Evolutionary conservation across 2,329 filamentous ascomycete genomes (phyloP).

Genomic region (Cladobotryum protrusum): DNA sequence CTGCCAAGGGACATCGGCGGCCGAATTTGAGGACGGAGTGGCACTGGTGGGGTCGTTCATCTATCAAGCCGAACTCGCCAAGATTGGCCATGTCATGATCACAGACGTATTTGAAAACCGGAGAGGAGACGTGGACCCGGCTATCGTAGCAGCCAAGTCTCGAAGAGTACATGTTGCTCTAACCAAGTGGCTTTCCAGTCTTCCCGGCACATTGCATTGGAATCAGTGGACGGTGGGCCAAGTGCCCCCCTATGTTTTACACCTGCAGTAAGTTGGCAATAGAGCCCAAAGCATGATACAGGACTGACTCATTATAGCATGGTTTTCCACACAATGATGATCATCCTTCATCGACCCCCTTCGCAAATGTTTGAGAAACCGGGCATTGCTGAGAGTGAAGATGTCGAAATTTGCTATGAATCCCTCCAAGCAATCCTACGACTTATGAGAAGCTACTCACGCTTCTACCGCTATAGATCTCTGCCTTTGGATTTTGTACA

Average conservation of each 20-base stretch:
- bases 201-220: constrained; percentile 44
- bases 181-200: constrained; percentile 39
- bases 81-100: constrained; percentile 45
- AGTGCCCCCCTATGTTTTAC: constrained; percentile 40
- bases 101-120: constrained; percentile 46
- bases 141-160: constrained; percentile 35
- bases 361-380: constrained; percentile 36
- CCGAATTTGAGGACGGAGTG: constrained; percentile 41
- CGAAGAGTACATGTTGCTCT: constrained; percentile 41
- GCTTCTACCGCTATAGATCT: constrained; percentile 37
- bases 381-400: constrained; percentile 34
- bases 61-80: constrained; percentile 41
- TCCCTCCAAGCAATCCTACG: constrained; percentile 40
- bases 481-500: constrained; percentile 44
- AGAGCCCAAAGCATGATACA: too few relatives aligned
- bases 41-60: constrained; percentile 39
- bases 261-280: constrained; percentile 34
- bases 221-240: constrained; percentile 44
- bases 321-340: constrained; percentile 46
- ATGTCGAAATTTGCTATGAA: constrained; percentile 45
- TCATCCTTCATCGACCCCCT: constrained; percentile 44
- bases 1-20: constrained; percentile 36
- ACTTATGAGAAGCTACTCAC: constrained; percentile 37
- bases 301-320: constrained; percentile 27
- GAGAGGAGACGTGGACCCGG: constrained; percentile 32